Evolutionary conservation across 805 yeast species (phyloP).

Genomic region (Candida alai): DNA sequence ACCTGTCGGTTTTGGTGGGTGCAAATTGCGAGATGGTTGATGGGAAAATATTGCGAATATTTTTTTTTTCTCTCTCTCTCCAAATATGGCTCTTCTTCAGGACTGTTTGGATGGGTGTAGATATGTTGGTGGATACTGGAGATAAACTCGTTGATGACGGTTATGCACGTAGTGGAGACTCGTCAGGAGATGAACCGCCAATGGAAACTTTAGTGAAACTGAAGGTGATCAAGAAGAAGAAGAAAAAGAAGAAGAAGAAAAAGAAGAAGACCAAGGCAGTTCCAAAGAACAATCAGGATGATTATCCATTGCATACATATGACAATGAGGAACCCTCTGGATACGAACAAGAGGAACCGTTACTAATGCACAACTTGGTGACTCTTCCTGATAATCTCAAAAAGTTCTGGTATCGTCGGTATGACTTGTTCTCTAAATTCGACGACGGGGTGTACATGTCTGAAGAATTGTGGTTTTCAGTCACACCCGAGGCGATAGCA

Average conservation of each 20-base stretch:
- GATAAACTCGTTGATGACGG: too few species aligned
- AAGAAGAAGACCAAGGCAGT: not conserved
- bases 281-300: not conserved
- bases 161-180: too few species aligned
- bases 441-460: conserved; percentile 70
- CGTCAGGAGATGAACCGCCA: too few species aligned
- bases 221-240: conserved; percentile 3
- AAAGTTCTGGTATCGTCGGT: conserved; percentile 64
- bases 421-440: conserved; percentile 54
- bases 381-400: conserved; percentile 38
- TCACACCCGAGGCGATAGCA: conserved; percentile 79
- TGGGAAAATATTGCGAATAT: too few species aligned
- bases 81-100: too few species aligned
- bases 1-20: too few species aligned
- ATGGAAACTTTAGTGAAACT: too few species aligned
- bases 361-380: conserved; percentile 33
- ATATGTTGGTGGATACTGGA: too few species aligned
- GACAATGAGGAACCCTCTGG: not conserved
- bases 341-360: conserved; percentile 20
- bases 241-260: conserved; percentile 5
- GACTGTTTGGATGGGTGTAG: too few species aligned
- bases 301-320: not conserved
- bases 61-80: too few species aligned
- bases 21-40: too few species aligned
- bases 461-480: conserved; percentile 79